phyloP scores from a whole-genome alignment of 2,329 filamentous ascomycete species.

The Alternaria hordeiaustralica region DNA sequence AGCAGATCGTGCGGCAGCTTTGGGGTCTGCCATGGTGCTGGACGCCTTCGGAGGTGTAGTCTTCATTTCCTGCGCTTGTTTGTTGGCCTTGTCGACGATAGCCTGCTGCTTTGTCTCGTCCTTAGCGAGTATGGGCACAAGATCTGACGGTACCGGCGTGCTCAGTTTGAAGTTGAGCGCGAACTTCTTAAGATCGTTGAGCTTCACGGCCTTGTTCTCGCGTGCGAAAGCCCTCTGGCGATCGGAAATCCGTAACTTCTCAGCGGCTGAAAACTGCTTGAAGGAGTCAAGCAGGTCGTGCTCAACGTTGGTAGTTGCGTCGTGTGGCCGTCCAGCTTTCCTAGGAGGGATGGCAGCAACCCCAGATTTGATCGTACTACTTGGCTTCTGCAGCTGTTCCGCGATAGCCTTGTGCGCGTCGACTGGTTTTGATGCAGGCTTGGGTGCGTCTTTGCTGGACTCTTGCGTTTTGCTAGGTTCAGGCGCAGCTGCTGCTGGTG shows the following conservation, averaged over 20 bases:
- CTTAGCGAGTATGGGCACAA: constrained; percentile 95
- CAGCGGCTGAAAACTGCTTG: constrained; percentile 67
- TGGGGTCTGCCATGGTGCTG: constrained; percentile 49
- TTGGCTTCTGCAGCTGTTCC: constrained; percentile 38
- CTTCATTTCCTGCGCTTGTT: constrained; percentile 68
- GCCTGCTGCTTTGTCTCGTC: constrained; percentile 93
- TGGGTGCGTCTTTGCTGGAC: constrained; percentile 9
- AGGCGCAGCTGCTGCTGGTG: constrained; percentile 27
- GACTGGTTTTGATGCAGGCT: constrained; percentile 26
- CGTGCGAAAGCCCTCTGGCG: constrained; percentile 60
- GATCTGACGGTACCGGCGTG: constrained; percentile 87
- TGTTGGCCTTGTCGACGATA: constrained; percentile 86
- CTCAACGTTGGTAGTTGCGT: constrained; percentile 67
- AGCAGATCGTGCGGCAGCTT: constrained; percentile 40
- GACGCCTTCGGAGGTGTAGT: constrained; percentile 47
- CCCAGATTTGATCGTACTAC: constrained; percentile 36
- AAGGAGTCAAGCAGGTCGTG: constrained; percentile 67
- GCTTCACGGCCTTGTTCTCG: constrained; percentile 86
- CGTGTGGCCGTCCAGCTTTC: constrained; percentile 54
- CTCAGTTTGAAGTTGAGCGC: constrained; percentile 92
- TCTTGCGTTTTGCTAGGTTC: constrained; percentile 20
- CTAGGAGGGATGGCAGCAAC: constrained; percentile 36
- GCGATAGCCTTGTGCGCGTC: constrained; percentile 27
- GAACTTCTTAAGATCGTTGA: constrained; percentile 96
- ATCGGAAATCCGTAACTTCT: constrained; percentile 67